Conservation (phyloP, 2,329 filamentous ascomycete species). For the Penicillium fuscoglaucum region DNA sequence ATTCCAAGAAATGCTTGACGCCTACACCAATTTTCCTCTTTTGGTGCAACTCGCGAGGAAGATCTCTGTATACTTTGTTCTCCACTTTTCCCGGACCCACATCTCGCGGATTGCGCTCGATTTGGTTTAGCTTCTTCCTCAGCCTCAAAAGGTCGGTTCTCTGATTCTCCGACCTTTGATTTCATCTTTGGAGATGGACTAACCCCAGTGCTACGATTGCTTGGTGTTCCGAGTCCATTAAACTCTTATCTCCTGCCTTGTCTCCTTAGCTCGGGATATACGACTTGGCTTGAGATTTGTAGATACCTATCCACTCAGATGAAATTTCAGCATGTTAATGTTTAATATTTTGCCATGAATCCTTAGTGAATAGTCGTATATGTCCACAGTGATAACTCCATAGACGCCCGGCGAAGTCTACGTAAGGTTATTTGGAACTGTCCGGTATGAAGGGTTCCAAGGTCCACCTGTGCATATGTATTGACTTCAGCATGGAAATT, state of each 20-base stretch:
- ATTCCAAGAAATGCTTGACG: background rate
- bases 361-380: no score
- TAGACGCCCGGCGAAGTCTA: background rate
- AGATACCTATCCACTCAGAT: no score
- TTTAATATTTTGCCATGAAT: no score
- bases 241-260: no score
- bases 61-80: background rate
- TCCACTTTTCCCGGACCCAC: background rate
- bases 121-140: background rate
- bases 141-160: background rate
- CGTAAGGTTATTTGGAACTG: background rate
- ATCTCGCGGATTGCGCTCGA: background rate
- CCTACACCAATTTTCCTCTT: background rate
- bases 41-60: background rate
- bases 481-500: background rate
- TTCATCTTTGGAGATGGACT: no score
- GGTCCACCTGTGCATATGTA: background rate
- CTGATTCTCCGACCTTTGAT: no score
- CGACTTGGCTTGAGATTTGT: no score
- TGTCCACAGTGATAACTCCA: background rate
- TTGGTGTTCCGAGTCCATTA: no score
- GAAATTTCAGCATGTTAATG: no score
- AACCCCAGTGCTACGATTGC: no score
- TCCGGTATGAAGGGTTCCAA: background rate
- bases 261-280: no score